Evolutionary conservation across 1,284 basidiomycete genomes (phyloP).

Genomic region (Peniophora sp.): DNA sequence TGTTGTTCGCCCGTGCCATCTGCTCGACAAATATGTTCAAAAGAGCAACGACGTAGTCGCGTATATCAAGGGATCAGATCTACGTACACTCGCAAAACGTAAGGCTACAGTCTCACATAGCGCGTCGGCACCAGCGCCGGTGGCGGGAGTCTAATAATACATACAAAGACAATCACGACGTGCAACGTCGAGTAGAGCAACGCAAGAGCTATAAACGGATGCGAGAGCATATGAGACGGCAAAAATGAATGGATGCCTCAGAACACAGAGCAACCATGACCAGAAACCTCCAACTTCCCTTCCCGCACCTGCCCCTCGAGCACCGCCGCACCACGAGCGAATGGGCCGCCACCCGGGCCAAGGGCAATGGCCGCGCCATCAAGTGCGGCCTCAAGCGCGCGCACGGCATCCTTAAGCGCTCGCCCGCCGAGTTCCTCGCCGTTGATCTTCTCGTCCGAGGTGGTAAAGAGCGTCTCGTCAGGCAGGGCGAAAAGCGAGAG

Average conservation of each 20-base stretch:
- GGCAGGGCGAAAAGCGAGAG: conserved; percentile 2
- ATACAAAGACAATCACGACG: not conserved
- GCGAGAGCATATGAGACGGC: too few species aligned
- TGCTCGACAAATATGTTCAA: too few species aligned
- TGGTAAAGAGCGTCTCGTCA: too few species aligned
- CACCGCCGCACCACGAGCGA: not conserved
- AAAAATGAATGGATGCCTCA: not conserved
- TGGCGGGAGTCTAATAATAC: not conserved
- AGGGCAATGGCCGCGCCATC: not conserved
- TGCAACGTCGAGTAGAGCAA: not conserved
- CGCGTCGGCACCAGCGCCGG: not conserved
- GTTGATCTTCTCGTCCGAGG: not conserved
- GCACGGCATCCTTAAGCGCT: not conserved
- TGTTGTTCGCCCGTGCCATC: too few species aligned
- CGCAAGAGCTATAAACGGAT: too few species aligned
- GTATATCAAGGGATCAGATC: too few species aligned
- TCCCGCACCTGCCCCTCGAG: not conserved
- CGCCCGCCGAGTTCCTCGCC: not conserved
- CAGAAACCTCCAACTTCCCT: not conserved
- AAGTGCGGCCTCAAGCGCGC: not conserved
- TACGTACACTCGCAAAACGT: too few species aligned
- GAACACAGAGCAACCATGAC: not conserved
- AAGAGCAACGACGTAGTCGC: too few species aligned
- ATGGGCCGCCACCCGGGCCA: not conserved
- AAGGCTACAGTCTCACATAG: not conserved